These are phyloP conservation scores for Penicillium sp. DNA, from an alignment of 2,329 filamentous ascomycete genomes.

Conservation along the genomic window DNA sequence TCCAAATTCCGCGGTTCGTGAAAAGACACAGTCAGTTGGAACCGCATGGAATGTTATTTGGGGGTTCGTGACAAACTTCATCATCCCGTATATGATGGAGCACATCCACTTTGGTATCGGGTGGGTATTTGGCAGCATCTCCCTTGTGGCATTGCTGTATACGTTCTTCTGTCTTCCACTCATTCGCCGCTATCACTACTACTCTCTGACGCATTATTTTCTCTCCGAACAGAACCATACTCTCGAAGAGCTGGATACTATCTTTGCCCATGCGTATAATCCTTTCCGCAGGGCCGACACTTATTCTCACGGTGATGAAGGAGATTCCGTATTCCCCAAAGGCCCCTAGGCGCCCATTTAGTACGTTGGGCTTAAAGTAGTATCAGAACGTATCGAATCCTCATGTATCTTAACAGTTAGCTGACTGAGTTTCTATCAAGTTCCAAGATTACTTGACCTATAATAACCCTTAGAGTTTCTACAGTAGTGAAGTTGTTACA, in stretches of 20 bases:
- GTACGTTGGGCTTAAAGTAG: no score
- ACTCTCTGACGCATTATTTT: no score
- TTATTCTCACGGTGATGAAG: no score
- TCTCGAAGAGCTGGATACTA: not conserved
- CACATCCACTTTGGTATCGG: conserved; percentile 23
- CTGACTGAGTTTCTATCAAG: no score
- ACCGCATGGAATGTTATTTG: conserved; percentile 28
- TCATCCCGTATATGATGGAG: conserved; percentile 26
- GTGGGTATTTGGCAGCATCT: conserved; percentile 27
- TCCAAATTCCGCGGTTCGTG: conserved; percentile 23
- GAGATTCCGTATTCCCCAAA: no score
- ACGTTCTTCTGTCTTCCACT: conserved; percentile 20
- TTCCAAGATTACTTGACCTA: no score
- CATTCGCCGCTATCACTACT: no score
- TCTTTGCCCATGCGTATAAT: not conserved
- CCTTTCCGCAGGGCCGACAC: not conserved
- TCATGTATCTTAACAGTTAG: no score
- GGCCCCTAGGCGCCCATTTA: no score
- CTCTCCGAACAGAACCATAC: not conserved
- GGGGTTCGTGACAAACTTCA: conserved; percentile 27
- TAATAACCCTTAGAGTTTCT: no score
- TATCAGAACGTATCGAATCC: no score
- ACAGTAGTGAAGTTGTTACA: no score
- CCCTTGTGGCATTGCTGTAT: conserved; percentile 19
- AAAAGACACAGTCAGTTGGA: conserved; percentile 26